Conservation (phyloP, 1,284 basidiomycete genomes). For the Leccinum subspadiceum region DNA sequence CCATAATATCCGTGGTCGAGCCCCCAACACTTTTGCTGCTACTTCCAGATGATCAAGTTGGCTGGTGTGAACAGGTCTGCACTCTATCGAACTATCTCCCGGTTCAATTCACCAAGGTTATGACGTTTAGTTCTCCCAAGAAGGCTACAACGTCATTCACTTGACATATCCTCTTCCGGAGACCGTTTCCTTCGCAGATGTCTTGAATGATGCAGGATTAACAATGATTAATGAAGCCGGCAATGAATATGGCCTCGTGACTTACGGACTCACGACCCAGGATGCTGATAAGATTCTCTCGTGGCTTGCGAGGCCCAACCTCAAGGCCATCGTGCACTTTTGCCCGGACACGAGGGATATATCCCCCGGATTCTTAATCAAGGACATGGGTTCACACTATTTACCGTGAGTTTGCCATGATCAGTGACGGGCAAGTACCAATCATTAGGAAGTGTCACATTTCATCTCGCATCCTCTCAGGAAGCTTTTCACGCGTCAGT, state of each 20-base stretch:
- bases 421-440: background rate
- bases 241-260: constrained; percentile 37
- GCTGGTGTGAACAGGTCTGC: constrained; percentile 42
- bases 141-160: constrained; percentile 43
- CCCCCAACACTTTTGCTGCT: constrained; percentile 32
- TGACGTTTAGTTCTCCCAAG: constrained; percentile 38
- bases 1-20: constrained; percentile 28
- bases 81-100: background rate
- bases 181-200: constrained; percentile 17
- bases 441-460: constrained; percentile 29
- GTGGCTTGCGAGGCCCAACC: constrained; percentile 15
- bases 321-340: constrained; percentile 41
- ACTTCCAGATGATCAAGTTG: constrained; percentile 27
- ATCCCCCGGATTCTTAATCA: constrained; percentile 31
- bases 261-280: constrained; percentile 36
- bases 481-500: constrained; percentile 38
- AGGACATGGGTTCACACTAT: constrained; percentile 23
- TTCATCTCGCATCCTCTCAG: constrained; percentile 42
- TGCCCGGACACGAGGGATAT: constrained; percentile 32
- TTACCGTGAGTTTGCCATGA: constrained; percentile 30
- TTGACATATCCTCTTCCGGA: constrained; percentile 29
- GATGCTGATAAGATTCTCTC: constrained; percentile 24
- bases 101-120: background rate
- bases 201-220: constrained; percentile 19
- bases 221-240: constrained; percentile 10